A percentile compares a stretch with the other conserved stretches of the same genome.
Conservation (phyloP, 768 basidiomycete genomes). For the Sporobolomyces roseus region DNA sequence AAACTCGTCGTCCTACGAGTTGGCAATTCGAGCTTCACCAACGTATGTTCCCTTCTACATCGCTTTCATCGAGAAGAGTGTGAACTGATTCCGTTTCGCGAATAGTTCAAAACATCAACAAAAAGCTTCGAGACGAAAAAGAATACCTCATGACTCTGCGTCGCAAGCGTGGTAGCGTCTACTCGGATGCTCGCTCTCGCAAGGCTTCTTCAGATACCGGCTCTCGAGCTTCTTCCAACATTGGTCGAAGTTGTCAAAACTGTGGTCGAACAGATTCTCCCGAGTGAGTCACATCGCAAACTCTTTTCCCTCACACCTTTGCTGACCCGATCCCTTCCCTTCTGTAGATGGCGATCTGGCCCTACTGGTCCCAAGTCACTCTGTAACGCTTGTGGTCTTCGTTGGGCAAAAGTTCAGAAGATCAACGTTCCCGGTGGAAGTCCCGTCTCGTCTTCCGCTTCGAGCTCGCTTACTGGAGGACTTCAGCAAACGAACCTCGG, state of each 20-base stretch:
- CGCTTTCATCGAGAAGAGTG: not conserved
- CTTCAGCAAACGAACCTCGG: slow-evolving; percentile 11
- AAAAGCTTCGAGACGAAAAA: slow-evolving; percentile 38
- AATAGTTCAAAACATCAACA: slow-evolving; percentile 39
- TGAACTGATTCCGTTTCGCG: not conserved
- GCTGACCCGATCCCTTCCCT: not conserved
- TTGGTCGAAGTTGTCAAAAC: slow-evolving; percentile 28
- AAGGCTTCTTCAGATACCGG: slow-evolving; percentile 26
- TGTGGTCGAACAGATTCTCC: slow-evolving; percentile 34
- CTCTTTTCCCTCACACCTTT: not conserved
- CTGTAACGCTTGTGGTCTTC: slow-evolving; percentile 90
- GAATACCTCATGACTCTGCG: slow-evolving; percentile 26
- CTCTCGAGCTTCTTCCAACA: slow-evolving; percentile 14
- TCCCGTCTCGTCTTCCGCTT: slow-evolving; percentile 3
- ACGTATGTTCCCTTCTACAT: slow-evolving; percentile 15
- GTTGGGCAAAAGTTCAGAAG: slow-evolving; percentile 72
- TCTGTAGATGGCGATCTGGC: slow-evolving; percentile 78
- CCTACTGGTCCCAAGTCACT: slow-evolving; percentile 90
- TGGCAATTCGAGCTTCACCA: slow-evolving; percentile 64
- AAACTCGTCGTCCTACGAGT: slow-evolving; percentile 63
- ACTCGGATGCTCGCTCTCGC: slow-evolving; percentile 9
- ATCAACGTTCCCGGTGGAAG: not conserved
- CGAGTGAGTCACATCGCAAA: slow-evolving; percentile 17
- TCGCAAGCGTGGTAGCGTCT: slow-evolving; percentile 18
- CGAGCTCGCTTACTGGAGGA: slow-evolving; percentile 1